phyloP scores from a whole-genome alignment of 495 filamentous ascomycete genomes.

The Tuber brumale region DNA sequence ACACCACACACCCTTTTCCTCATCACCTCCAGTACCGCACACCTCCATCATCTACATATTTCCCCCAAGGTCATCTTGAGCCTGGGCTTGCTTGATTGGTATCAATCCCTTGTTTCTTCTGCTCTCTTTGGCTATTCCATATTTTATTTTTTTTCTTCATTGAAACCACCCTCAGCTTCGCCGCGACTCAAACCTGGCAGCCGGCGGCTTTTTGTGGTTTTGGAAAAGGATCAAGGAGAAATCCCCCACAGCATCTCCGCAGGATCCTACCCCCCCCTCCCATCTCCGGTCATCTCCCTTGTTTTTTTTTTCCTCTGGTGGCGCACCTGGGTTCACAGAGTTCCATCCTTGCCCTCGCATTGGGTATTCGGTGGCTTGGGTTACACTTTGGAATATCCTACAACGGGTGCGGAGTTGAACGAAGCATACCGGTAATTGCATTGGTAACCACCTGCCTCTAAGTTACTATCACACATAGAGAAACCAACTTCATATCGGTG shows the following conservation, averaged over 20 bases:
- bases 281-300: not conserved
- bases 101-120: slow-evolving; percentile 1
- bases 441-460: not conserved
- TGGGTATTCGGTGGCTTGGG: not conserved
- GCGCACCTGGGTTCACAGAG: not conserved
- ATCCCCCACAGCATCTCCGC: not conserved
- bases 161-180: not conserved
- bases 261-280: not conserved
- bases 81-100: not conserved
- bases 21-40: not conserved
- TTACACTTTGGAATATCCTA: not conserved
- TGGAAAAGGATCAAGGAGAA: not conserved
- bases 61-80: not conserved
- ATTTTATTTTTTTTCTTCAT: not conserved
- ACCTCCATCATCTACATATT: not conserved
- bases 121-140: not conserved
- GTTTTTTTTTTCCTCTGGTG: not conserved
- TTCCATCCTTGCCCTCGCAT: not conserved
- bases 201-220: not conserved
- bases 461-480: not conserved
- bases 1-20: not conserved
- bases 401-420: not conserved
- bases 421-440: not conserved
- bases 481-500: not conserved
- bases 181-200: not conserved